Percentiles rank a stretch among this genome's conserved stretches.
phyloP scores from a whole-genome alignment of 768 basidiomycete species.

The Kwoniella dendrophila region DNA sequence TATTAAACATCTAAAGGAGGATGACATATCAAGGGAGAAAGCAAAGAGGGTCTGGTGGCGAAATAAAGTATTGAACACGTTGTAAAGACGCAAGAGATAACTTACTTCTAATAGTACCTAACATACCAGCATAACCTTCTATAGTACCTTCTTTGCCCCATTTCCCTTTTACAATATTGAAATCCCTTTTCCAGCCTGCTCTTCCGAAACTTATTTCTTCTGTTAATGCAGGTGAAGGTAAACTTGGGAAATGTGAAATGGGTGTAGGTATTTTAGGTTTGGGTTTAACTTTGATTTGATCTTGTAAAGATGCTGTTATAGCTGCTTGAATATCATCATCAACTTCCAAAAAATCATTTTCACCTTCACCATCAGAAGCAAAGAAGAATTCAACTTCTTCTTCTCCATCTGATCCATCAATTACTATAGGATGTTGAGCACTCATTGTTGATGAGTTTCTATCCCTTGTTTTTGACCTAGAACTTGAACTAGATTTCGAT shows the following conservation, averaged over 20 bases:
- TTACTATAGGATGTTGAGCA: background rate
- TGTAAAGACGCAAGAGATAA: background rate
- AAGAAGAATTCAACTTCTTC: background rate
- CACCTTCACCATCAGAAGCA: background rate
- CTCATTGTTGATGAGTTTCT: background rate
- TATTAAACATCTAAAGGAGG: background rate
- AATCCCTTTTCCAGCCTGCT: constrained; percentile 31
- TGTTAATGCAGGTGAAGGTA: constrained; percentile 5
- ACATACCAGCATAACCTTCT: constrained; percentile 41
- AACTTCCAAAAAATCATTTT: constrained; percentile 10
- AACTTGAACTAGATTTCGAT: too few relatives aligned
- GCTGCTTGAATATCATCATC: constrained; percentile 15
- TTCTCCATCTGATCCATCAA: constrained; percentile 4
- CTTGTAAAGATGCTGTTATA: constrained; percentile 5
- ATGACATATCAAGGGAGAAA: background rate
- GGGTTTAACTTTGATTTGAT: constrained; percentile 1
- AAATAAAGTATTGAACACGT: too few relatives aligned
- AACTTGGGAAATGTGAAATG: background rate
- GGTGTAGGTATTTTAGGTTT: background rate
- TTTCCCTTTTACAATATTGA: constrained; percentile 3
- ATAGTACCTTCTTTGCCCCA: constrained; percentile 11
- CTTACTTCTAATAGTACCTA: constrained; percentile 24
- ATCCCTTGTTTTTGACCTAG: background rate
- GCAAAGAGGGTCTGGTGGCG: background rate
- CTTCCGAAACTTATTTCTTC: constrained; percentile 10